Evolutionary conservation across 2,329 filamentous ascomycete species (phyloP), one percentile per base, ranked within the genome.

Genomic region (Fusarium phyllophilum): DNA sequence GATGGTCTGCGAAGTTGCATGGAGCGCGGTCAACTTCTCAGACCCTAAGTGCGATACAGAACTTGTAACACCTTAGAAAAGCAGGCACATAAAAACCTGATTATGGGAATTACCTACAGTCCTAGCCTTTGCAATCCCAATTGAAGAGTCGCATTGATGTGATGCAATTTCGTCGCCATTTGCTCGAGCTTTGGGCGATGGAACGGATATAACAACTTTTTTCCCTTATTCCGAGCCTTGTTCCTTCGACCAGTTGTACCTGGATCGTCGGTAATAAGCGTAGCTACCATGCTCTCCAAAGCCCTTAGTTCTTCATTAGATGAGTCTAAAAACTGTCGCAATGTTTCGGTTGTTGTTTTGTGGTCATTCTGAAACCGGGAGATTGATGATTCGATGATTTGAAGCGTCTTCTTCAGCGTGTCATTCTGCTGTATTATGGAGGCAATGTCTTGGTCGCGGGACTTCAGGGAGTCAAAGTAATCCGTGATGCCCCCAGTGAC

Each of bases 41-140:
- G 29, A 49, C 10, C 29, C 46, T 4, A 49, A 22, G 5, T 33
- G 22, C 3, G 46, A 49, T n/a, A 49, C 46, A 7, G 46, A 33
- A 4, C 46, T 49, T 3, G 46, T 5, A 8, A 11, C 0, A 5
- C 3, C 6, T 31, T 3, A 48, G 45, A 48, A 8, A 48, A 22
- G 1, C 2, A 22, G 8, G 1, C 4, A 22, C 14, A 15, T 15
- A 17, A 8, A 4, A 12, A 10, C 8, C 9, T 22, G 8, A 11
- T 7, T 6, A 29, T 22, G 0, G 4, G 0, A 5, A 7, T 6
- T 31, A 29, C 45, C 31, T 31, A 48, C 45, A 48, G 13, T 3
- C 45, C 46, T 13, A 49, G 29, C 13, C 22, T 13, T 13, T 33
- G 29, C 8, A 49, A n/a, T 13, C 26, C 46, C 1, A 33, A 17